Percentiles rank a stretch among this genome's conserved stretches.
These are phyloP conservation scores for Ustilago loliicola DNA, from an alignment of 1,284 basidiomycete genomes.

Conservation along the genomic window DNA sequence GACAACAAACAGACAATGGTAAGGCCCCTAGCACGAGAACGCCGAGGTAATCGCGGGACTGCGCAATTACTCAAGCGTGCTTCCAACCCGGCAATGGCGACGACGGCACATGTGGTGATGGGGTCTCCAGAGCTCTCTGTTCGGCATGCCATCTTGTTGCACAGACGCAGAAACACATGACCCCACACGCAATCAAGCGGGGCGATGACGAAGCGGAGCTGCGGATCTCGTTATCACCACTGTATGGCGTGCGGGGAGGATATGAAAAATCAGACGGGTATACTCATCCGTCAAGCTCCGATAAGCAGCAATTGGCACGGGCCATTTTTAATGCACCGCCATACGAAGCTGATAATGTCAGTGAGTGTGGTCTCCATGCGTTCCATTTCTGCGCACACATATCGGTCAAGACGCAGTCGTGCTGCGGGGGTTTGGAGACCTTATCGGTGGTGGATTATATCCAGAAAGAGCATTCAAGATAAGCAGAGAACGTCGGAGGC, in stretches of 20 bases:
- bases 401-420: neutral
- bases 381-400: neutral
- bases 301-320: slow-evolving; percentile 8
- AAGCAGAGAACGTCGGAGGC: neutral
- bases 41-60: slow-evolving; percentile 1
- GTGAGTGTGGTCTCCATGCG: too few relatives aligned
- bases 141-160: neutral
- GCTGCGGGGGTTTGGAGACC: neutral
- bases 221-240: neutral
- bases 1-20: slow-evolving; percentile 3
- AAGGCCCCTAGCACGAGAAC: neutral
- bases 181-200: slow-evolving; percentile 1
- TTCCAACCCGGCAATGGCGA: neutral
- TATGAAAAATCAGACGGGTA: neutral
- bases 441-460: neutral
- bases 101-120: neutral
- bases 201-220: slow-evolving; percentile 2
- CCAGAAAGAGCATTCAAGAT: neutral
- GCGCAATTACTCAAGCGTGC: neutral
- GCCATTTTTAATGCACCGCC: neutral
- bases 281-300: neutral
- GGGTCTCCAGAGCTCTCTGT: neutral
- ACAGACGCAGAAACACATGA: neutral
- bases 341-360: neutral
- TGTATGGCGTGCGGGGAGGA: neutral